These are phyloP conservation scores for Trichoderma sp. DNA, from an alignment of 2,329 filamentous ascomycete species.

Conservation along the genomic window DNA sequence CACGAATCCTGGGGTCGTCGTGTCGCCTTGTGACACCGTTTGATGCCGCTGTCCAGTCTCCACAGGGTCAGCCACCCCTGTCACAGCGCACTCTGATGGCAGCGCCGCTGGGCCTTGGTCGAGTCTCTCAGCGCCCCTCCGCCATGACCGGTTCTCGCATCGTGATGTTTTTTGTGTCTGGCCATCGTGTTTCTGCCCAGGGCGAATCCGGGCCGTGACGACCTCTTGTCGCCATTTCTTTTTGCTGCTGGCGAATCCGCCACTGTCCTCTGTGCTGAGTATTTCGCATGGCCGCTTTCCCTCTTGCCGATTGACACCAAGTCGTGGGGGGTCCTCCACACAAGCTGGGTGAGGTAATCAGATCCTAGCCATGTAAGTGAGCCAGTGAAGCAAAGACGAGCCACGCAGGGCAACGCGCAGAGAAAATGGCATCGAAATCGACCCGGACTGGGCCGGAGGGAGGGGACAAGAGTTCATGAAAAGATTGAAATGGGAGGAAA, in stretches of 20 bases:
- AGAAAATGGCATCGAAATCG: constrained; percentile 19
- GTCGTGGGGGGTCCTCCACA: constrained; percentile 9
- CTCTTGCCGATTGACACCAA: constrained; percentile 6
- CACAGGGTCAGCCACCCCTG: constrained; percentile 24
- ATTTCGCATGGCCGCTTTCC: not conserved
- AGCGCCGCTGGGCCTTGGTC: constrained; percentile 19
- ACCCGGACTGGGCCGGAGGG: constrained; percentile 4
- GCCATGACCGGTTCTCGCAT: constrained; percentile 8
- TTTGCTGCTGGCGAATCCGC: not conserved
- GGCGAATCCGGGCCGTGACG: not conserved
- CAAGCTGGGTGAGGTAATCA: constrained; percentile 18
- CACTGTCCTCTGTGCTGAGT: not conserved
- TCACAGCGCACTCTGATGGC: constrained; percentile 22
- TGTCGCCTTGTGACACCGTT: constrained; percentile 24
- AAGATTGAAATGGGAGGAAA: constrained; percentile 29
- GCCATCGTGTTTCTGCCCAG: not conserved
- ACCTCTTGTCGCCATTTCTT: not conserved
- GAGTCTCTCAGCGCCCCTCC: constrained; percentile 18
- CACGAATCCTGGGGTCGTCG: constrained; percentile 19
- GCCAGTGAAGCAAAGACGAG: constrained; percentile 5
- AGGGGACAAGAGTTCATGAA: constrained; percentile 24
- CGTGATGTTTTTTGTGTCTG: constrained; percentile 6
- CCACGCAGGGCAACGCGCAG: constrained; percentile 18
- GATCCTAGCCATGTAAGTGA: constrained; percentile 18
- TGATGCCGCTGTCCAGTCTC: constrained; percentile 21